These are phyloP conservation scores for Diatrype stigma DNA, from an alignment of 2,329 filamentous ascomycete genomes.

Conservation along the genomic window DNA sequence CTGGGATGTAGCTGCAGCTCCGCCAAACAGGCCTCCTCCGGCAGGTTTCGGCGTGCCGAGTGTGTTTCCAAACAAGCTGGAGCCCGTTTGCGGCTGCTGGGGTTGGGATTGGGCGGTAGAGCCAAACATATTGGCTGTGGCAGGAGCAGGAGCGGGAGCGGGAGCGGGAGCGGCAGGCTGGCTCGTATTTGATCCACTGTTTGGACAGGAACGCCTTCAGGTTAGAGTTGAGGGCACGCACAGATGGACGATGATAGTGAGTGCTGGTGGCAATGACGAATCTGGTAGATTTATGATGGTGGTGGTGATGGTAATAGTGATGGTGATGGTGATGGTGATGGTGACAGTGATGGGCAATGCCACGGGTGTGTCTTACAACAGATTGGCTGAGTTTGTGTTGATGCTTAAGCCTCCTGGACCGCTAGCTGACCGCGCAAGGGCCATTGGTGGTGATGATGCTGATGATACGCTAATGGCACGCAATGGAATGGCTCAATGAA, in stretches of 20 bases:
- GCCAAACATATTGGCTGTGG: slow-evolving; percentile 20
- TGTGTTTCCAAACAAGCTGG: slow-evolving; percentile 16
- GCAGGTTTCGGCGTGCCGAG: slow-evolving; percentile 18
- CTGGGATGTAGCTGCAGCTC: slow-evolving; percentile 19
- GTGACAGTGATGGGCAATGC: slow-evolving; percentile 25
- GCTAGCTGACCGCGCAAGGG: slow-evolving; percentile 54
- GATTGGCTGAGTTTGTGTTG: slow-evolving; percentile 59
- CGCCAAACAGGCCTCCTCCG: slow-evolving; percentile 27
- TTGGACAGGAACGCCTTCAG: slow-evolving; percentile 1
- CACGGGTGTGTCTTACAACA: slow-evolving; percentile 40
- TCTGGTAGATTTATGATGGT: slow-evolving; percentile 1
- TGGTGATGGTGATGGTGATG: slow-evolving; percentile 8
- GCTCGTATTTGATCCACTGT: slow-evolving; percentile 25
- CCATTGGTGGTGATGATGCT: slow-evolving; percentile 30
- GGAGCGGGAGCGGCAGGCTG: slow-evolving; percentile 30
- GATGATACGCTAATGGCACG: background rate
- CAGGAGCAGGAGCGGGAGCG: background rate
- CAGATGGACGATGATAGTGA: slow-evolving; percentile 9
- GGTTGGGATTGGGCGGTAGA: slow-evolving; percentile 15
- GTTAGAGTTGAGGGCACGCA: slow-evolving; percentile 8
- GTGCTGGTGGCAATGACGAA: too few relatives aligned
- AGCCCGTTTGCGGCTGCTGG: slow-evolving; percentile 12
- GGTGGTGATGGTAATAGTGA: background rate
- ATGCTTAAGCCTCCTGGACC: slow-evolving; percentile 59
- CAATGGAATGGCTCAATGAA: background rate